Percentiles rank a stretch among this genome's conserved stretches.
phyloP scores from a whole-genome alignment of 2,329 filamentous ascomycete genomes.

The Leptographium galeiforme region DNA sequence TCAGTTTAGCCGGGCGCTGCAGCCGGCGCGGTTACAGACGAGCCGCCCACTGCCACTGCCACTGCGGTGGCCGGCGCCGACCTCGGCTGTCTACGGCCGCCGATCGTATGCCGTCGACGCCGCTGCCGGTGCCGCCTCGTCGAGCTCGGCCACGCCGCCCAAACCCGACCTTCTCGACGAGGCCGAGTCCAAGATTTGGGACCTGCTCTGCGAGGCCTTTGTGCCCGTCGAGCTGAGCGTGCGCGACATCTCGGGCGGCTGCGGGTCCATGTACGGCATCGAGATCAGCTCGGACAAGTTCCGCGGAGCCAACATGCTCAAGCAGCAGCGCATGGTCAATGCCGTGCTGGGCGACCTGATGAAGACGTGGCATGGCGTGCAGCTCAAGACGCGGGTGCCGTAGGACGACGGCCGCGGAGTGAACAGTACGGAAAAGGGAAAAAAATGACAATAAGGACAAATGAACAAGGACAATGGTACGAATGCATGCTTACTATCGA shows the following conservation, averaged over 20 bases:
- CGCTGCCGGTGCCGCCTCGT: background rate
- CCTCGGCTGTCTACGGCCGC: background rate
- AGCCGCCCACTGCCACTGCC: background rate
- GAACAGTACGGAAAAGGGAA: background rate
- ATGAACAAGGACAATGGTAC: background rate
- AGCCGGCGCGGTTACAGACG: background rate
- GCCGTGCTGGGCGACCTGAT: conserved; percentile 59
- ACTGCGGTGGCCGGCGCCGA: background rate
- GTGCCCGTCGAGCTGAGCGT: conserved; percentile 44
- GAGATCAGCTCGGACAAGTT: conserved; percentile 63
- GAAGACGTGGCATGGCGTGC: conserved; percentile 71
- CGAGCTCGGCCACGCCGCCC: background rate
- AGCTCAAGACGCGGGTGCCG: conserved; percentile 56
- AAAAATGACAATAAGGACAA: background rate
- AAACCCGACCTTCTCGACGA: conserved; percentile 39
- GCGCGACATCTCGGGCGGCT: conserved; percentile 71
- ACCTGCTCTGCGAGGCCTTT: conserved; percentile 35
- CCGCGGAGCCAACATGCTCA: conserved; percentile 56
- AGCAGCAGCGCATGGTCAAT: conserved; percentile 76
- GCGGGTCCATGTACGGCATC: conserved; percentile 78
- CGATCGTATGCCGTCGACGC: background rate
- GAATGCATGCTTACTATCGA: no score
- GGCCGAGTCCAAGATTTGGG: conserved; percentile 46
- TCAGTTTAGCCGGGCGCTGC: background rate
- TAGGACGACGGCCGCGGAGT: conserved; percentile 9